phyloP scores from a whole-genome alignment of 257 asterid species.

The Solanum sejunctum region DNA sequence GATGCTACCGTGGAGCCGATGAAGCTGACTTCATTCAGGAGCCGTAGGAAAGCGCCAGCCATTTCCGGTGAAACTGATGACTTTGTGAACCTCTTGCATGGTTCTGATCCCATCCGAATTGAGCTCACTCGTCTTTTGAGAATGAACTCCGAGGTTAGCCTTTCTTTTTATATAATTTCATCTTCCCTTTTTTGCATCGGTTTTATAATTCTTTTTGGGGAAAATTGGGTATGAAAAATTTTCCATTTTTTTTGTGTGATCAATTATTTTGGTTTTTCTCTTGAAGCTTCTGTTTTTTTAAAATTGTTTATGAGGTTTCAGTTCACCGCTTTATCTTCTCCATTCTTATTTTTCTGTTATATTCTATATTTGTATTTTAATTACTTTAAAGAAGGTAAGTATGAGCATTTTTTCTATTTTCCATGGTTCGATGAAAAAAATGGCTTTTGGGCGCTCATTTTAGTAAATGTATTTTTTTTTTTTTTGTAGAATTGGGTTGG shows the following conservation, averaged over 20 bases:
- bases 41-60: constrained; percentile 21
- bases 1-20: background rate
- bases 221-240: background rate
- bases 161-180: background rate
- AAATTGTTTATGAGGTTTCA: background rate
- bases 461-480: background rate
- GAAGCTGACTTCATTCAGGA: constrained; percentile 31
- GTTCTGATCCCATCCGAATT: constrained; percentile 81
- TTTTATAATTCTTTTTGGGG: background rate
- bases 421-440: background rate
- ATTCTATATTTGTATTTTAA: background rate
- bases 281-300: background rate
- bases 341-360: background rate
- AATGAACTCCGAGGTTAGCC: constrained; percentile 63
- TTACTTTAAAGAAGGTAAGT: background rate
- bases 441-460: background rate
- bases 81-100: constrained; percentile 48
- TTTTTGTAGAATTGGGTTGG: background rate
- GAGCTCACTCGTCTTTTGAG: constrained; percentile 86
- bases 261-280: background rate
- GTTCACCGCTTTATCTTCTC: background rate
- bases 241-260: background rate
- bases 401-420: background rate
- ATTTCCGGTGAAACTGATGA: constrained; percentile 22
- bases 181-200: background rate